Percentiles rank a stretch among this genome's conserved stretches.
Conservation (phyloP, 495 filamentous ascomycete genomes). For the Hyaloscypha hepaticicola region DNA sequence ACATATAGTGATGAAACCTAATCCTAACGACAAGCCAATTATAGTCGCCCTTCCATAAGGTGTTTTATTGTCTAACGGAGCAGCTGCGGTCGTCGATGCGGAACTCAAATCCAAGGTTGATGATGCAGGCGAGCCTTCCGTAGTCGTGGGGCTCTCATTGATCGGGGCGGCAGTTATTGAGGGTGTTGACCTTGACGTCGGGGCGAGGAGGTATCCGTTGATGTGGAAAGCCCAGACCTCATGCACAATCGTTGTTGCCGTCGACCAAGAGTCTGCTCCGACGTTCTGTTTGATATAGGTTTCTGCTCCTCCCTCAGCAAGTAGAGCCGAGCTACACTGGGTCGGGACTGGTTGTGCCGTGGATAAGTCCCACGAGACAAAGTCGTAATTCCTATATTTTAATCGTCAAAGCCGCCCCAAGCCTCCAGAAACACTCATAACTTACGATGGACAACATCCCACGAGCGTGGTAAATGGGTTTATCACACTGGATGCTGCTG, state of each 20-base stretch:
- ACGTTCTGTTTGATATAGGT: neutral
- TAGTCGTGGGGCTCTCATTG: neutral
- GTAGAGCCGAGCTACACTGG: constrained; percentile 5
- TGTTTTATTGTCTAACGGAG: neutral
- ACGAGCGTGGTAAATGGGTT: constrained; percentile 29
- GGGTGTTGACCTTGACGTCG: neutral
- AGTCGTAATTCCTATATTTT: constrained; percentile 6
- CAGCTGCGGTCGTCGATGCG: neutral
- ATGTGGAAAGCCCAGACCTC: constrained; percentile 23
- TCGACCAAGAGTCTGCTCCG: neutral
- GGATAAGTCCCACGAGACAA: constrained; percentile 6
- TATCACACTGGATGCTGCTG: constrained; percentile 30
- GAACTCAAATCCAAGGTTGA: neutral
- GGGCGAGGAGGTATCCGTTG: constrained; percentile 32
- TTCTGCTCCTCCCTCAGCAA: neutral
- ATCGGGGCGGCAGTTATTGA: neutral
- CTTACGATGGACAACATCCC: constrained; percentile 36
- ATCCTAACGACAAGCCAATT: constrained; percentile 4
- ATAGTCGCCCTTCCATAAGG: constrained; percentile 2
- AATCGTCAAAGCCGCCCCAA: neutral
- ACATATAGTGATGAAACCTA: constrained; percentile 3
- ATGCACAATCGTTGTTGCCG: neutral
- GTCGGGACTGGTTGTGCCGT: neutral
- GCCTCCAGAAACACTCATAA: neutral
- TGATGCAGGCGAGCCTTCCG: neutral